Evolutionary conservation across 768 basidiomycete species (phyloP), one percentile per base, ranked within the genome.

Genomic region (Hydnum rufescens): DNA sequence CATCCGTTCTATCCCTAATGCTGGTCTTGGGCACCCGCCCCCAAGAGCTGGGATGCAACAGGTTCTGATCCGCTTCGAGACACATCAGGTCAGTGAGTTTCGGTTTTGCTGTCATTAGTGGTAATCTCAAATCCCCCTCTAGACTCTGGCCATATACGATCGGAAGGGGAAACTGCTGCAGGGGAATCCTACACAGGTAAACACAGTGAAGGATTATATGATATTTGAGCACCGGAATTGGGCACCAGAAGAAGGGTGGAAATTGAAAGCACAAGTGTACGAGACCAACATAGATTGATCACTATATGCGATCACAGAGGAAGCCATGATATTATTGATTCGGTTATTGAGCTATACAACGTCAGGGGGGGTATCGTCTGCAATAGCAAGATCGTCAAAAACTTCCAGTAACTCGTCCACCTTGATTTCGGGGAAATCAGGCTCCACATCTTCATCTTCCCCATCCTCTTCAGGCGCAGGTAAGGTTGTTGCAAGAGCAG

Each of bases 381-480:
- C 74, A 34, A 95, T 70, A 5, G 80, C 86, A 80, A 96, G 74
- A 65, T 87, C 87, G 58, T 95, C 89, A 59, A 95, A 89, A 64
- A 82, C 78, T 54, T 95, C 88, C 60, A 96, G 65, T 56, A 96
- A 64, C 65, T 96, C 90, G 58, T 89, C 77, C 60, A 93, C 63
- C 54, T 73, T 70, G 42, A 96, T 71, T 39, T 88, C 83, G 0
- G 89, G 90, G 78, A 95, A 93, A 64, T 92, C 89, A 1, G 70
- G 62, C 62, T 90, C 90, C 3, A 75, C 79, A 55, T 76, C 82
- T 2, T 68, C 71, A 25, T 69, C 72, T 26, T 51, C 56, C 18
- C 48, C 52, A 31, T 51, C 58, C 53, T 58, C 53, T 32, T 56
- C 54, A 46, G 62, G 64, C 5, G 59, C 63, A 18, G 59, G 62